Base-by-base conservation (phyloP, 306 rosid species). In the Fragaria nilgerrensis region DNA sequence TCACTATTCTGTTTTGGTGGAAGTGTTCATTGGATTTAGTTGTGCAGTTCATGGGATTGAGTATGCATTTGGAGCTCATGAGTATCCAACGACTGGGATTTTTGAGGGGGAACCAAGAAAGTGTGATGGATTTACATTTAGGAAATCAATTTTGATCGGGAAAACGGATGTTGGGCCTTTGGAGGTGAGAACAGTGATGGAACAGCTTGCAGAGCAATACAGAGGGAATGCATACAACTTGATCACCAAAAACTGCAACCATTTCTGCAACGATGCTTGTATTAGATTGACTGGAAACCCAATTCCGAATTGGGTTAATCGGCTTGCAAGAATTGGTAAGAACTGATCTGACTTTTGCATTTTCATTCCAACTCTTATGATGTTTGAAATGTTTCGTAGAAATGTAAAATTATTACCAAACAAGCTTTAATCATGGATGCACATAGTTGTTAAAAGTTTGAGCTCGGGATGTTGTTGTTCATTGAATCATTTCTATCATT, bases 21-120 rank as follows among this genome's bases (percentile, higher is more conserved):
- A 43, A 68, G 45, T n/a, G 20, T 48, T 43, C 43, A 34, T 63
- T 75, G n/a, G 61, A 66, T 59, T 63, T 41, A 1, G 64, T 75
- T 80, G 1, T 75, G 50, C 76, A 91, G 95, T 88, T 74, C 85
- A 90, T 59, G 94, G 84, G 55, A 89, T 92, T 25, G 94, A 94
- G 86, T 87, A 87, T 39, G 98, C 98, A 4, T 92, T 89, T 73
- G 98, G 98, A 36, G 97, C 98, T 77, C 98, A 94, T 32, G 96
- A 94, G 69, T 78, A 75, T 58, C 67, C 92, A 3, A 86, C 94
- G 23, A 89, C 97, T 10, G 98, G 98, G 44, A 94, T 94, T 43
- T 90, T 94, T 80, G 97, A 94, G 86, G 97, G 93, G 11, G 95
- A 92, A 36, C 97, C 98, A 1, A 92, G 81, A 79, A 85, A 85